Base-by-base conservation (phyloP, 768 basidiomycete genomes). In the Phanerodontia chrysosporium region DNA sequence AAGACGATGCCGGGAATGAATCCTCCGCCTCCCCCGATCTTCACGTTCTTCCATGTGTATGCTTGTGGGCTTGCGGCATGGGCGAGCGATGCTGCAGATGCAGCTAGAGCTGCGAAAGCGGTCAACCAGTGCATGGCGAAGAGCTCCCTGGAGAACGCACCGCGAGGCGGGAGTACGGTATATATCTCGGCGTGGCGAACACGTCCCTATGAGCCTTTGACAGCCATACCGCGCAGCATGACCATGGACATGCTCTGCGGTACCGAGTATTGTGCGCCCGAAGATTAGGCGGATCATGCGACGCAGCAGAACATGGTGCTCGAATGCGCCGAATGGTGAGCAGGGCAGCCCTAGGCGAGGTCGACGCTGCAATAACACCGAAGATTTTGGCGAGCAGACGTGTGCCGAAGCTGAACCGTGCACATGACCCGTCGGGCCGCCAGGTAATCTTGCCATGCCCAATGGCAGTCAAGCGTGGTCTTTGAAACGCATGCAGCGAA, bases 11-110 rank as follows among this genome's bases (percentile, higher is more conserved):
- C 77, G 14, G 81, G 80, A 35, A 84, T 75, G 63, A 83, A 84
- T 28, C 79, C 78, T 24, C 79, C 77, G 10, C 77, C 78, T 52
- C 70, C 70, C 14, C 75, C 73, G 25, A 78, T 75, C 67, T 84
- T 84, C 58, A 85, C 84, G 63, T 85, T 86, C 65, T 82, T 80
- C 83, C 84, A 87, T 16, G 73, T 78, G 65, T 86, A 85, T 1
- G 73, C 53, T 62, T 83, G 81, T 9, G 81, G 75, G 24, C 78
- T 70, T 45, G 75, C 76, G 1, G 79, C 79, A 35, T 64, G 54
- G 30, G 66, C 77, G n/a, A 76, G 51, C 13, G 74, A 71, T 6
- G 29, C 45, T 16, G 46, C 13, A 29, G 35, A 30, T n/a, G 46
- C 45, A n/a, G 28, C 16, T 3, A 57, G 27, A 10, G 48, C 46